phyloP scores from a whole-genome alignment of 805 yeast species.

The Barnettozyma salicaria region DNA sequence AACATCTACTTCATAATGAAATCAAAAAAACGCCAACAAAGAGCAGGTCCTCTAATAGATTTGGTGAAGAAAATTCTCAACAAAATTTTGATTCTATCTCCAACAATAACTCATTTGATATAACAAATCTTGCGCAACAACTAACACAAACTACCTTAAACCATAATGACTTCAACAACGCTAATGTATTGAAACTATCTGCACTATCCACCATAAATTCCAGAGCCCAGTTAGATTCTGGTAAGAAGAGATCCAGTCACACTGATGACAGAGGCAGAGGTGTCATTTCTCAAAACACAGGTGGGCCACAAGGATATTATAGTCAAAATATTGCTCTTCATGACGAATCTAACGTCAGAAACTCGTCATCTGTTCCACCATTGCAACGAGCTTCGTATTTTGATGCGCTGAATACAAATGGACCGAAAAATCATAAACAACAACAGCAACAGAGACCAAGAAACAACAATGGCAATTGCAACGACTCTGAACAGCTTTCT shows the following conservation, averaged over 20 bases:
- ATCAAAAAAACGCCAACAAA: conserved; percentile 13
- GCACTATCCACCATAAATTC: conserved; percentile 62
- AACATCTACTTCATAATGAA: conserved; percentile 8
- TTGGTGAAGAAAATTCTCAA: conserved; percentile 12
- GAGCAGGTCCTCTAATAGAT: conserved; percentile 20
- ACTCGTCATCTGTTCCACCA: conserved; percentile 24
- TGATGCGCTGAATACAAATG: conserved; percentile 13
- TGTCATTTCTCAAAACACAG: too few species aligned
- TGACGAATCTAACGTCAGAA: conserved; percentile 10
- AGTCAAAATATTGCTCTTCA: conserved; percentile 1
- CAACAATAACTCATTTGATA: conserved; percentile 20
- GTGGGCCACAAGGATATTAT: conserved; percentile 3
- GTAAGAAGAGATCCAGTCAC: conserved; percentile 28
- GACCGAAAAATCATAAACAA: conserved; percentile 5
- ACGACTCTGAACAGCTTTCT: conserved; percentile 13
- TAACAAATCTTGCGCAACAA: conserved; percentile 27
- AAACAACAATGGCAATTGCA: not conserved
- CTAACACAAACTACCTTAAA: conserved; percentile 18
- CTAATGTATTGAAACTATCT: conserved; percentile 52
- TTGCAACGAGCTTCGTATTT: conserved; percentile 23
- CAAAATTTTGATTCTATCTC: conserved; percentile 9
- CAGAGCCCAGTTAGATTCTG: conserved; percentile 39
- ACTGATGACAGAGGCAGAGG: conserved; percentile 19
- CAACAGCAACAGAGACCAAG: conserved; percentile 4
- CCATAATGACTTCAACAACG: conserved; percentile 18